Percentiles rank a stretch among this genome's conserved stretches.
Conservation (phyloP, 352 stramenopile species). For the Globisporangium cylindrosporum region DNA sequence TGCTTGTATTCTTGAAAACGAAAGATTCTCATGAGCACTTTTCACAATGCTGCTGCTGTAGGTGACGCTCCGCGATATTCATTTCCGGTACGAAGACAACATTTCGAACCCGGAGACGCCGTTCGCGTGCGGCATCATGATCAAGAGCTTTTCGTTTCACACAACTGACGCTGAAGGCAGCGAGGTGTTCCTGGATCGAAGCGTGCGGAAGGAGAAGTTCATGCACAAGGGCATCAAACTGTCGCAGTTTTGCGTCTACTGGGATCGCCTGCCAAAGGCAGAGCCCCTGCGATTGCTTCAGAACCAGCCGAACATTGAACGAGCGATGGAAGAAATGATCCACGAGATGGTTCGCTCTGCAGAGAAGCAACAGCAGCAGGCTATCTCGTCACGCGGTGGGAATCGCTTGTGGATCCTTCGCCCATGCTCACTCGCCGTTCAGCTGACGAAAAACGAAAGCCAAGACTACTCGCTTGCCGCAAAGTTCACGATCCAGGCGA, state of each 20-base stretch:
- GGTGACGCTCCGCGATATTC: slow-evolving; percentile 67
- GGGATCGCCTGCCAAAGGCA: slow-evolving; percentile 44
- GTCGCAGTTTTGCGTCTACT: slow-evolving; percentile 55
- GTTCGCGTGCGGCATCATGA: slow-evolving; percentile 72
- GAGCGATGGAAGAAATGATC: slow-evolving; percentile 55
- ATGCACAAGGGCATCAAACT: slow-evolving; percentile 65
- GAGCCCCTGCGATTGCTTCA: slow-evolving; percentile 33
- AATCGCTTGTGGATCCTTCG: slow-evolving; percentile 45
- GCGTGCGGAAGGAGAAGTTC: slow-evolving; percentile 32
- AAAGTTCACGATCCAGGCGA: slow-evolving; percentile 65
- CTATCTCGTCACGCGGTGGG: background rate
- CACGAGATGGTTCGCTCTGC: slow-evolving; percentile 20
- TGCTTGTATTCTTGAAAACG: background rate
- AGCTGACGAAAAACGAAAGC: slow-evolving; percentile 82
- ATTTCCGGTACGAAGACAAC: slow-evolving; percentile 76
- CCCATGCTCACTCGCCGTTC: slow-evolving; percentile 51
- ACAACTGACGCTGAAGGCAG: slow-evolving; percentile 66
- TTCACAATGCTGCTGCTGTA: background rate
- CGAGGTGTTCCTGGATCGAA: slow-evolving; percentile 70
- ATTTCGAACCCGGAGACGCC: slow-evolving; percentile 56
- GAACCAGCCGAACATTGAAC: slow-evolving; percentile 28
- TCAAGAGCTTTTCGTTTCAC: slow-evolving; percentile 64
- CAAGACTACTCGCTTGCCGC: slow-evolving; percentile 56
- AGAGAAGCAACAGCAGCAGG: slow-evolving; percentile 9
- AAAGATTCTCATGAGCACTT: background rate